Evolutionary conservation across 2,329 filamentous ascomycete species (phyloP).

Genomic region (Bipolaris oryzae): DNA sequence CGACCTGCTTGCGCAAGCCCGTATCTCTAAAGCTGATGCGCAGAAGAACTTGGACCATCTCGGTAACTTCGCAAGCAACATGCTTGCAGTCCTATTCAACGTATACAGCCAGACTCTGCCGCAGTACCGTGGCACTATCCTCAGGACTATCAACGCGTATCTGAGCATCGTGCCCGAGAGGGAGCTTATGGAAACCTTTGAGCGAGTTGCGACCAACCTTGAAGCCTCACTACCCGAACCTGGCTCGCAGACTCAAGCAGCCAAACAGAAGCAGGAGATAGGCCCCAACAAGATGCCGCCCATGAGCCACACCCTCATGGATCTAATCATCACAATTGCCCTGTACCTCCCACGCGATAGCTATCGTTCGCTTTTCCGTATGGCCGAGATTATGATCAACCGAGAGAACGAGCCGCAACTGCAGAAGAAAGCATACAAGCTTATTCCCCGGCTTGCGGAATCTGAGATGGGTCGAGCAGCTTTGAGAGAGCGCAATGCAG

Average conservation of each 20-base stretch:
- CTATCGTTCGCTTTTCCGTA: conserved; percentile 83
- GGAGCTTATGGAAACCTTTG: conserved; percentile 16
- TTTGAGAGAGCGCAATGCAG: conserved; percentile 73
- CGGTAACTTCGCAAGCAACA: conserved; percentile 78
- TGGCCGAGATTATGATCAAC: conserved; percentile 81
- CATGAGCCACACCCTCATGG: conserved; percentile 93
- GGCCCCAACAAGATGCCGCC: conserved; percentile 80
- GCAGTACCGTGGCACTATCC: conserved; percentile 85
- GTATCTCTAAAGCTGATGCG: conserved; percentile 76
- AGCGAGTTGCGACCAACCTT: conserved; percentile 25
- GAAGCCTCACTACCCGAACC: conserved; percentile 17
- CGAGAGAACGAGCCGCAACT: conserved; percentile 85
- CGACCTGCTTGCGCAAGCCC: conserved; percentile 76
- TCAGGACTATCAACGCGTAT: conserved; percentile 94
- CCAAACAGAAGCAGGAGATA: conserved; percentile 66
- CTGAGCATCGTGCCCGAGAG: conserved; percentile 80
- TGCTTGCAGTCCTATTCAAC: conserved; percentile 97
- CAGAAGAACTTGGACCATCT: conserved; percentile 82
- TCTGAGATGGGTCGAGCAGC: conserved; percentile 79
- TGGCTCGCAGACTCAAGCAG: conserved; percentile 67
- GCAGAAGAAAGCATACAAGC: conserved; percentile 98
- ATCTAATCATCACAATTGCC: conserved; percentile 94
- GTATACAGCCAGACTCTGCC: conserved; percentile 97
- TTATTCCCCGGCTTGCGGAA: conserved; percentile 87
- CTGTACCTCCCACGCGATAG: conserved; percentile 88